Evolutionary conservation across 208 protist species (phyloP).

Genomic region (Acanthamoeba triangularis): DNA sequence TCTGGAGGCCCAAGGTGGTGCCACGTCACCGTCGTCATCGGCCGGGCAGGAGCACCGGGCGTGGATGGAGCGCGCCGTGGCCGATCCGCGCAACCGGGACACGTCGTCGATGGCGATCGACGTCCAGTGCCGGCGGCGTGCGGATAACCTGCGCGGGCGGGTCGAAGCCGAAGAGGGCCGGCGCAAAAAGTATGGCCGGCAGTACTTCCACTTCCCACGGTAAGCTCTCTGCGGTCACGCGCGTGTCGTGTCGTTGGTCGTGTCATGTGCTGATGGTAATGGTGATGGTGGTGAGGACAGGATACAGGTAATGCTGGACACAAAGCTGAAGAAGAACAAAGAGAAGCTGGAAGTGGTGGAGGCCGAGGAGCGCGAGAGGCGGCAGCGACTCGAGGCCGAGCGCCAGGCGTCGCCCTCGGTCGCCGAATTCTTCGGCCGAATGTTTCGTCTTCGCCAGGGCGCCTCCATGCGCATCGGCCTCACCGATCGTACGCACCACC

Average conservation of each 20-base stretch:
- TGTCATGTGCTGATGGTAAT: neutral
- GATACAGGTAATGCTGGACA: neutral
- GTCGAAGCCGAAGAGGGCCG: neutral
- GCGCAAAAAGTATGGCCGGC: neutral
- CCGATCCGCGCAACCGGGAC: neutral
- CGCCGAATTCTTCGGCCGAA: neutral
- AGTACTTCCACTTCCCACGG: conserved; percentile 6
- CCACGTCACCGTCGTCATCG: neutral
- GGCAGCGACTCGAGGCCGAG: neutral
- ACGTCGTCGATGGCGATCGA: neutral
- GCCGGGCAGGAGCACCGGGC: neutral
- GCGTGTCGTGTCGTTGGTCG: neutral
- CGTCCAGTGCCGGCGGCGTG: neutral
- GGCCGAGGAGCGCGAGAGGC: neutral
- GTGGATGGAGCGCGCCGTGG: neutral
- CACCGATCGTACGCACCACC: neutral
- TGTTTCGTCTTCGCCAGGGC: conserved; percentile 19
- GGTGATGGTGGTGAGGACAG: neutral
- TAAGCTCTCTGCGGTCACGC: no score
- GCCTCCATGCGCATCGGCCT: neutral
- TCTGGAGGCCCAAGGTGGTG: neutral
- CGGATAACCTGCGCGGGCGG: neutral
- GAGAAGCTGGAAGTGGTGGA: neutral
- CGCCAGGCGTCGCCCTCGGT: neutral
- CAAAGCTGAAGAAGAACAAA: neutral